Base-by-base conservation (phyloP, 2,329 filamentous ascomycete genomes). In the Penicillium sp. region DNA sequence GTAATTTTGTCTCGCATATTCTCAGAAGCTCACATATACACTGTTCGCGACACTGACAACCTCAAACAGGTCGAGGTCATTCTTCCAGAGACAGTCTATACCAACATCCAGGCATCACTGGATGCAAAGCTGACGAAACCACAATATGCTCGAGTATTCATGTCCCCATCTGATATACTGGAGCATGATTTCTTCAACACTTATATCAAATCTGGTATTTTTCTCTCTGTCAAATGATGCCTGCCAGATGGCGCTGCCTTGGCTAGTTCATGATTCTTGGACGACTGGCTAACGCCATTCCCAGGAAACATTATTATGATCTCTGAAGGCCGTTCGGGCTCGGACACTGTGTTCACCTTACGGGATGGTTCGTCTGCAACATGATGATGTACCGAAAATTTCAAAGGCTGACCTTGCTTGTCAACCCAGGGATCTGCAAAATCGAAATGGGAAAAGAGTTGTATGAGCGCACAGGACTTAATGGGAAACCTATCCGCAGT, bases 381-480 rank as follows among this genome's bases (percentile, higher is more conserved):
- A n/a, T 50, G n/a, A 15, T 8, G n/a, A 24, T 12, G 10, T 34
- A 17, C 3, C 32, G 20, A 15, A 10, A 17, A 3, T 12, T 13
- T 36, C 20, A 37, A 12, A 4, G 5, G 24, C 12, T 40, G 17
- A 47, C n/a, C 3, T 32, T n/a, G 5, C 12, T 37, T 34, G 3
- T 13, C 6, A 27, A 15, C 21, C 37, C 41, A 89, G 90, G 90
- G 0, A 74, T 83, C 0, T 78, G 99, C 27, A 84, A 80, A 3
- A 79, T 99, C 62, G 88, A 90, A 61, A 79, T 97, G 21, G 88
- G 91, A 57, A 91, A 87, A 60, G 85, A 91, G 47, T 85, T 84
- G 0, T 97, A 92, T 70, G 91, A 97, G 70, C 82, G 87, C 41
- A 86, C 88, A 40, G 94, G 94, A 0, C 78, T 99, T 0, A 83